phyloP scores from a whole-genome alignment of 2,329 filamentous ascomycete species.

The Davidsoniella eucalypti region DNA sequence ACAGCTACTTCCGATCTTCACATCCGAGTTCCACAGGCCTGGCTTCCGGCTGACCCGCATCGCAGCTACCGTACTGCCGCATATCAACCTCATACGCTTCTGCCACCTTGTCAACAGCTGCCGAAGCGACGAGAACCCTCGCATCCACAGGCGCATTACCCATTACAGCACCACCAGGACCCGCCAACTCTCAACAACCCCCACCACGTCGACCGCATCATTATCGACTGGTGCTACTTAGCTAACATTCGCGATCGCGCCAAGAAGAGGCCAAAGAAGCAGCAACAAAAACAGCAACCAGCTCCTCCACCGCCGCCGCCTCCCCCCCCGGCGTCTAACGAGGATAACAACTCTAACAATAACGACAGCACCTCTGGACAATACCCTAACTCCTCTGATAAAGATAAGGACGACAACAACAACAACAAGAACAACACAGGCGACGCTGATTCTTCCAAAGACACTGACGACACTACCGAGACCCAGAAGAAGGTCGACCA shows the following conservation, averaged over 20 bases:
- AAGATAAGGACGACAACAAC: constrained; percentile 10
- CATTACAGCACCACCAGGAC: neutral
- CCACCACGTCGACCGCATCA: constrained; percentile 14
- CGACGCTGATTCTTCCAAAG: neutral
- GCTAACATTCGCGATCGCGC: constrained; percentile 13
- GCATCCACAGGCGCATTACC: neutral
- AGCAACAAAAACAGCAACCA: constrained; percentile 5
- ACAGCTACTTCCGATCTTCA: too few species aligned
- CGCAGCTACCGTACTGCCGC: too few species aligned
- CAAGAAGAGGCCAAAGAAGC: constrained; percentile 16
- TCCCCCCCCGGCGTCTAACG: neutral
- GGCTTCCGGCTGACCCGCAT: too few species aligned
- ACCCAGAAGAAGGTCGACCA: neutral
- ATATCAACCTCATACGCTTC: neutral
- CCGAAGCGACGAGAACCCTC: constrained; percentile 9
- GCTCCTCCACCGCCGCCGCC: neutral
- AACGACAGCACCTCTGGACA: neutral
- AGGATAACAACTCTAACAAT: neutral
- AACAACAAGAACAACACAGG: constrained; percentile 8
- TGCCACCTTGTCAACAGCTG: constrained; percentile 17
- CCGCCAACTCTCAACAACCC: neutral
- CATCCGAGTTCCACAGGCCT: too few species aligned
- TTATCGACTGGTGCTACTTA: constrained; percentile 15
- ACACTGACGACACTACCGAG: neutral
- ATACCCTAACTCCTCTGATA: constrained; percentile 1